A percentile compares a stretch with the other conserved stretches of the same genome.
These are phyloP conservation scores for Phytophthora megakarya DNA, from an alignment of 352 stramenopile genomes.

Conservation along the genomic window DNA sequence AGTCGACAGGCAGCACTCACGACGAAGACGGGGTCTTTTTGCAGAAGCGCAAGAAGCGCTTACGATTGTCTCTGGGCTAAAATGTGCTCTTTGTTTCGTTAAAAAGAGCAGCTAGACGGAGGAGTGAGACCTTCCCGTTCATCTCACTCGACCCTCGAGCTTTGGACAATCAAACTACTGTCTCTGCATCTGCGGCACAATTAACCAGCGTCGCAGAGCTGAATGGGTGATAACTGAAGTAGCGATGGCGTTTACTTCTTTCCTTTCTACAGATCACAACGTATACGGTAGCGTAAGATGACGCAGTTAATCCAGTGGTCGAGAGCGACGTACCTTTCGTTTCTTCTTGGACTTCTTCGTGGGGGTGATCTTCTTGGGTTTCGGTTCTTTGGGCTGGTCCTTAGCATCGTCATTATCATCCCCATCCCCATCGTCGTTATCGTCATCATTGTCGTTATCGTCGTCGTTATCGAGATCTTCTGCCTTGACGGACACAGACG, in stretches of 20 bases:
- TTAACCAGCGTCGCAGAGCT: slow-evolving; percentile 15
- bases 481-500: slow-evolving; percentile 32
- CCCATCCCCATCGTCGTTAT: slow-evolving; percentile 31
- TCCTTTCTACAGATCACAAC: slow-evolving; percentile 41
- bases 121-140: slow-evolving; percentile 9
- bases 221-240: slow-evolving; percentile 26
- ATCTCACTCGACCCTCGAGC: slow-evolving; percentile 16
- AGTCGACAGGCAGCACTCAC: slow-evolving; percentile 27
- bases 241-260: slow-evolving; percentile 41
- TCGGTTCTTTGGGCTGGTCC: slow-evolving; percentile 30
- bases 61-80: slow-evolving; percentile 48
- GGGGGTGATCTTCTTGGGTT: slow-evolving; percentile 38
- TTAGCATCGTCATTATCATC: slow-evolving; percentile 23
- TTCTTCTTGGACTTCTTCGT: slow-evolving; percentile 75
- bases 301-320: slow-evolving; percentile 9
- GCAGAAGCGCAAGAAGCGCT: slow-evolving; percentile 47
- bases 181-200: slow-evolving; percentile 18
- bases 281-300: slow-evolving; percentile 11
- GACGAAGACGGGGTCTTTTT: slow-evolving; percentile 40
- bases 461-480: slow-evolving; percentile 41
- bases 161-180: slow-evolving; percentile 28
- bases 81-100: slow-evolving; percentile 24
- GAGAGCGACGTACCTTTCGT: slow-evolving; percentile 54
- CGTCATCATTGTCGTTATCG: slow-evolving; percentile 39
- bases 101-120: slow-evolving; percentile 28